Conservation (phyloP, 2,329 filamentous ascomycete species). For the Septoria linicola region DNA sequence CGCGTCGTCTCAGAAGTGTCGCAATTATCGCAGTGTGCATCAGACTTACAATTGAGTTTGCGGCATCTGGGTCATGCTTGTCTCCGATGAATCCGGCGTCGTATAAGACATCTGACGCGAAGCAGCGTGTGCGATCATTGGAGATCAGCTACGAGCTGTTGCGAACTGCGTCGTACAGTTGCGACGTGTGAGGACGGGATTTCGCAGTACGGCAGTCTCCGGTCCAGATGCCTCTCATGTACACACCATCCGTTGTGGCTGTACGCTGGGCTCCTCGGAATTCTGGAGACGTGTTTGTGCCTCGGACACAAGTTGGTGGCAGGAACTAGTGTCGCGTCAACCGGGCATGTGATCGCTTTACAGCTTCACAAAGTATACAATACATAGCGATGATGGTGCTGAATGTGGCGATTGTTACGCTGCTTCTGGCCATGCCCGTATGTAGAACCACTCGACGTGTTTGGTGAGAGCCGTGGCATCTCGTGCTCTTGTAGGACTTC, state of each 20-base stretch:
- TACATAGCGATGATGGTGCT: not conserved
- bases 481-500: too few relatives aligned
- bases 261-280: slow-evolving; percentile 4
- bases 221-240: slow-evolving; percentile 1
- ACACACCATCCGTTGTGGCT: slow-evolving; percentile 3
- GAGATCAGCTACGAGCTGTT: not conserved
- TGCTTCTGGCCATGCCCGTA: not conserved
- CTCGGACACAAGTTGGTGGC: not conserved
- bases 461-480: too few relatives aligned
- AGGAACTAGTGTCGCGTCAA: not conserved
- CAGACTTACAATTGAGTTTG: not conserved
- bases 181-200: not conserved
- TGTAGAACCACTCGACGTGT: not conserved
- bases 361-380: not conserved
- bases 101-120: not conserved
- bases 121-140: not conserved
- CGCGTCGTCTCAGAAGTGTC: not conserved
- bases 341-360: not conserved
- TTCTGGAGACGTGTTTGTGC: not conserved
- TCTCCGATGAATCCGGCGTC: not conserved
- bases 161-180: not conserved
- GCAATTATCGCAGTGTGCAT: not conserved
- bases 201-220: slow-evolving; percentile 2
- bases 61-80: not conserved
- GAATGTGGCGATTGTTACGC: not conserved